Base-by-base conservation (phyloP, 352 stramenopile species). In the Phytophthora capsici region DNA sequence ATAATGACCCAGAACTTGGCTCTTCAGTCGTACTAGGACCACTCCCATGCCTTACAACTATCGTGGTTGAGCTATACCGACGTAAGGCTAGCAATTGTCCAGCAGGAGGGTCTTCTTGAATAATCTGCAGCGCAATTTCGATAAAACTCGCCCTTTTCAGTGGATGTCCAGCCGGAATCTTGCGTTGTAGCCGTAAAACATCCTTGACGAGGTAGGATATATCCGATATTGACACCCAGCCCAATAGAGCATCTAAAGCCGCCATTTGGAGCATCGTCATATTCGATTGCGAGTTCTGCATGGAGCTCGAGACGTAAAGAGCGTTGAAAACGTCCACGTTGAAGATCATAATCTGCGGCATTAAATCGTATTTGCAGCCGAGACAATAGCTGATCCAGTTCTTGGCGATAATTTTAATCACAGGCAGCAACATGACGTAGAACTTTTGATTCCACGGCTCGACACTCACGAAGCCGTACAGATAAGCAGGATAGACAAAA, bases 321-420 rank as follows among this genome's bases (percentile, higher is more conserved):
- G 79, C 46, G 43, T 84, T 79, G 57, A 83, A 88, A 20, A 86
- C 51, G 45, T 88, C 71, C 30, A 81, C 66, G 36, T 88, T 82
- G 56, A 88, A 74, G 14, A 84, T 78, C 6, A 86, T 64, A n/a
- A 78, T 62, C 52, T 88, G 64, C 0, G 79, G 68, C 43, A 79
- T 80, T 9, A 69, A 16, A 43, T 83, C 72, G 10, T 74, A 46
- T 34, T 73, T 76, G 1, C 22, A 25, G 0, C 55, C 55, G 2
- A 75, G 30, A 23, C 66, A 71, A n/a, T 61, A 71, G 25, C 54
- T 66, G 25, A 85, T 71, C 32, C 71, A 61, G 54, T 73, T 77
- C 49, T 86, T 84, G 23, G 52, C 55, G 0, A 44, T 34, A 17
- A 86, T 44, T 43, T 86, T 86, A 17, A 82, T 66, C 10, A 70